These are phyloP conservation scores for Diddensiella transvaalensis DNA, from an alignment of 805 yeast genomes.

Conservation along the genomic window DNA sequence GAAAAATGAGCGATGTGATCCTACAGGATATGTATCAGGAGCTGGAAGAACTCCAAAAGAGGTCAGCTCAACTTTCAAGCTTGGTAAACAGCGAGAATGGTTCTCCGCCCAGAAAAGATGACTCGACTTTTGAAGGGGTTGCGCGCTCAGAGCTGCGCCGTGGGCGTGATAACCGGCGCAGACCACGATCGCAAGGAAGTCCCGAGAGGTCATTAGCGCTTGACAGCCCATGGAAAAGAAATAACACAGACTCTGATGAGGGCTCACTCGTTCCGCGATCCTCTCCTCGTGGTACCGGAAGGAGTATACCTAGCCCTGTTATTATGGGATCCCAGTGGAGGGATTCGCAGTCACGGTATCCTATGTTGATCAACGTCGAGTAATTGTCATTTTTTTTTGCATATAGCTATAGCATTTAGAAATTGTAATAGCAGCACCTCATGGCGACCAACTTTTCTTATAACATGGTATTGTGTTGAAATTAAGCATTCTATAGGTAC, in stretches of 20 bases:
- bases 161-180: slow-evolving; percentile 17
- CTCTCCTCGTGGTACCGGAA: neutral
- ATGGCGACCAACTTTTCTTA: too few species aligned
- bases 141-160: slow-evolving; percentile 6
- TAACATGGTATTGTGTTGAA: too few species aligned
- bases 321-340: neutral
- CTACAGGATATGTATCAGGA: slow-evolving; percentile 25
- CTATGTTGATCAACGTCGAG: neutral
- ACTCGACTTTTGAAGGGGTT: neutral
- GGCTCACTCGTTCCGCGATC: neutral
- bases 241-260: slow-evolving; percentile 8
- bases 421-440: too few species aligned
- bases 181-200: slow-evolving; percentile 12
- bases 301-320: neutral
- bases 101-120: neutral
- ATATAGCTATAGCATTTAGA: too few species aligned
- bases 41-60: slow-evolving; percentile 22
- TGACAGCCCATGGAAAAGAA: slow-evolving; percentile 8
- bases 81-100: slow-evolving; percentile 14
- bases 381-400: neutral
- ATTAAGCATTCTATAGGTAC: too few species aligned
- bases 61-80: slow-evolving; percentile 20
- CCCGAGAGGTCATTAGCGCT: neutral
- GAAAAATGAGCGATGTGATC: slow-evolving; percentile 18
- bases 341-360: neutral